Base-by-base conservation (phyloP, 176 grass and related monocot genomes). In the Chloris gayana region DNA sequence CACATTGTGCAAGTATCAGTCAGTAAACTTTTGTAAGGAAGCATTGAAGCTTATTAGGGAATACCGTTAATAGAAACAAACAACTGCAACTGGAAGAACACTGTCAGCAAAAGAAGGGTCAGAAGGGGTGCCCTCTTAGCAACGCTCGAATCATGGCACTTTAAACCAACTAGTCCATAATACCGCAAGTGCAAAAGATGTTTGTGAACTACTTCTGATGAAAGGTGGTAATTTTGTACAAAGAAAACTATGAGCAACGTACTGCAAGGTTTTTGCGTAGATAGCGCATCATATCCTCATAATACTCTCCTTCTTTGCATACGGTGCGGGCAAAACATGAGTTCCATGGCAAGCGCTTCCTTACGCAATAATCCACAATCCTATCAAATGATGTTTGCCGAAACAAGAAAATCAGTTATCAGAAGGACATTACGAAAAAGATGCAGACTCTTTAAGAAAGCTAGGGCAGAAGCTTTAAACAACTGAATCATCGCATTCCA, bases 261-360 rank as follows among this genome's bases (percentile, higher is more conserved):
- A 98, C 95, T 5, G 96, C 96, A 46, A 98, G 90, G 85, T 95
- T 98, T 76, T 60, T 88, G 30, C 88, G 74, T 51, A 98, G 90
- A 80, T 98, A 95, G 34, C 82, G 90, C 90, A 95, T 86, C 92
- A 98, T 81, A 31, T 98, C 96, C 29, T 98, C 92, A 13, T 98
- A 95, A 65, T 98, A 98, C 35, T 98, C 96, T 47, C 83, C 84
- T 72, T 98, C 92, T 72, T 98, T 98, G 70, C 71, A 95, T 37
- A 93, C 79, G 83, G 87, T 93, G 2, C 82, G 86, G 21, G 90
- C 90, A 64, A 93, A 98, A 24, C 49, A 95, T 18, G 82, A 69
- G 68, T 49, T 89, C 96, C 96, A 98, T 22, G 86, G 92, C 30
- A 98, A 77, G 17, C 96, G 82, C 69, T 89, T 98, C 11, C 77